Evolutionary conservation across 2,329 filamentous ascomycete species (phyloP), one percentile per base, ranked within the genome.

Genomic region (Fusarium nodosum): DNA sequence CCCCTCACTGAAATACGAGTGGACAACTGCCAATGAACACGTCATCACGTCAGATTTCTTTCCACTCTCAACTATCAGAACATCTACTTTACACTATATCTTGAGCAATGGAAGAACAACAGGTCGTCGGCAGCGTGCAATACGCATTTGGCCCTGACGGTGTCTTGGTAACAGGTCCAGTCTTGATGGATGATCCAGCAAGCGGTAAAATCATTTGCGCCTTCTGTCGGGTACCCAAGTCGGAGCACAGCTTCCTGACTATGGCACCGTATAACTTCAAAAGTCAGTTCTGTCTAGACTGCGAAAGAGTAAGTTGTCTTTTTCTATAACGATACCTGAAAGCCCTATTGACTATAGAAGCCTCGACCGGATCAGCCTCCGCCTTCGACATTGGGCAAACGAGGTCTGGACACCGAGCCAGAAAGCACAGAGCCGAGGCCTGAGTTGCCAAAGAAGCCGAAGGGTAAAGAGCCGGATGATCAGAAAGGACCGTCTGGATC

Each of bases 231-330:
- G 34, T 26, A 2, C 11, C 31, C 15, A 36, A 51, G 26, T 18
- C 31, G 10, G 31, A 51, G 13, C 16, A 16, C 31, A 26, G 20
- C 22, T 51, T 51, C 22, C 16, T 34, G 24, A 51, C 47, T 9
- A 26, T n/a, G 8, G 9, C 13, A 3, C 47, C 47, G 1, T 28
- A 51, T 15, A 28, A 34, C 33, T 51, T 51, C 12, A 36, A 36
- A 26, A 51, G 34, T 26, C 47, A 34, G 16, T 36, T 51, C 16
- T 51, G 47, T 38, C 22, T 51, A 34, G 31, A 38, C 18, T 51
- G 47, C 26, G 47, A 51, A 15, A 38, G 33, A 7, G 47, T 51
- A 8, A 26, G 24, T 26, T 6, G 0, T 41, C 26, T 15, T 4
- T 10, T 5, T 16, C 16, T 10, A 16, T 3, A 11, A 16, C 15